Evolutionary conservation across 495 filamentous ascomycete genomes (phyloP).

Genomic region (Physcia stellaris): DNA sequence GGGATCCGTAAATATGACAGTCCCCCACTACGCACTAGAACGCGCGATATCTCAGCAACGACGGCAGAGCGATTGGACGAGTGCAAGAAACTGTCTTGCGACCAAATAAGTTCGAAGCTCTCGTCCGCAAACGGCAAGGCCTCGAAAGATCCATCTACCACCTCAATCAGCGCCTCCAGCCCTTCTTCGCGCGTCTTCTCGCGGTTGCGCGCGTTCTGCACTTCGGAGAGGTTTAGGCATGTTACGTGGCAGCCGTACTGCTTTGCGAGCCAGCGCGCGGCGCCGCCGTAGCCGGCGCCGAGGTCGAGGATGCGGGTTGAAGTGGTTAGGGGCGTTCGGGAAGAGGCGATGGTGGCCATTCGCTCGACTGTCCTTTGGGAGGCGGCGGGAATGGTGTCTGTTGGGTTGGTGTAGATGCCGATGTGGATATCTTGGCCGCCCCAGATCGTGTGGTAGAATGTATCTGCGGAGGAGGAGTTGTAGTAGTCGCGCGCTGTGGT

Average conservation of each 20-base stretch:
- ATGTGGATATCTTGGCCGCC: constrained; percentile 13
- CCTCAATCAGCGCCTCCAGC: constrained; percentile 27
- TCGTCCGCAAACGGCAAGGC: constrained; percentile 10
- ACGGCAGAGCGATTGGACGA: constrained; percentile 1
- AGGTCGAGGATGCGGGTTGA: constrained; percentile 38
- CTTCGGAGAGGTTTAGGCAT: constrained; percentile 8
- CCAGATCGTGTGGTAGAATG: constrained; percentile 15
- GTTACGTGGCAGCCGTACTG: constrained; percentile 8
- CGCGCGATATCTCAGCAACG: constrained; percentile 9
- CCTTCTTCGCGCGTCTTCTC: constrained; percentile 29
- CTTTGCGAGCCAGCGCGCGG: constrained; percentile 34
- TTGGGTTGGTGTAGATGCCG: constrained; percentile 7
- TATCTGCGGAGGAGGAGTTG: constrained; percentile 9
- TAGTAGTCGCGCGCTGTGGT: constrained; percentile 10
- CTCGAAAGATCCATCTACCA: constrained; percentile 32
- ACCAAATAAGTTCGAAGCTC: constrained; percentile 9
- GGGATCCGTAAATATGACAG: constrained; percentile 11
- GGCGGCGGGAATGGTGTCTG: neutral
- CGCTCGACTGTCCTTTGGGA: constrained; percentile 6
- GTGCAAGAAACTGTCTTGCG: constrained; percentile 13
- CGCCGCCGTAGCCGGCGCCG: constrained; percentile 45
- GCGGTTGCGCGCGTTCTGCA: constrained; percentile 18
- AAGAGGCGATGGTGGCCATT: constrained; percentile 4
- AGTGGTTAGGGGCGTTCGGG: constrained; percentile 15
- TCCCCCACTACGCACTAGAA: constrained; percentile 5